phyloP scores from a whole-genome alignment of 2,329 filamentous ascomycete genomes.

The Verticillium zaregamsianum region DNA sequence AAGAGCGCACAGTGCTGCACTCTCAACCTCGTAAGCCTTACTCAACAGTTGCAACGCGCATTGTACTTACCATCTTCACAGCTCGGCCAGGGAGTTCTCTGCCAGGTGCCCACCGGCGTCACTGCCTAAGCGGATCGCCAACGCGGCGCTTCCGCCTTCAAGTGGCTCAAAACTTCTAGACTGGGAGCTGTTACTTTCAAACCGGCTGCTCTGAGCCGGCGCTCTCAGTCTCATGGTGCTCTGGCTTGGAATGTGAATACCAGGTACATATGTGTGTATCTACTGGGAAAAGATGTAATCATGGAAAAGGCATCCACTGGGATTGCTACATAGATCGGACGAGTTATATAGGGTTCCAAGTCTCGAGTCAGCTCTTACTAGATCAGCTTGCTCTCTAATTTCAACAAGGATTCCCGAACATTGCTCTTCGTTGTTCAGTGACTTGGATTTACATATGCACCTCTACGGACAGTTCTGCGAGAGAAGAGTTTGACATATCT shows the following conservation, averaged over 20 bases:
- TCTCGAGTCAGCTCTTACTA: background rate
- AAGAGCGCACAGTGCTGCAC: constrained; percentile 56
- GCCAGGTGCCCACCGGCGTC: constrained; percentile 26
- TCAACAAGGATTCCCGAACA: background rate
- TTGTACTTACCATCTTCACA: background rate
- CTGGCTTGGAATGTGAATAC: background rate
- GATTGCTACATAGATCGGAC: background rate
- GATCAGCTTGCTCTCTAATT: background rate
- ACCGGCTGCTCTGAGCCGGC: background rate
- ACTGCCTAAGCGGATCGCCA: constrained; percentile 14
- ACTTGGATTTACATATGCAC: too few species aligned
- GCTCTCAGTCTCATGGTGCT: background rate
- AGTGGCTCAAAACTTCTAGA: too few species aligned
- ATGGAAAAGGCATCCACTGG: background rate
- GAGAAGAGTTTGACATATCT: too few species aligned
- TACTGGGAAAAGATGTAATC: background rate
- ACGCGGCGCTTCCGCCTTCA: too few species aligned
- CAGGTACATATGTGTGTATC: background rate
- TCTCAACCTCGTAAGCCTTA: constrained; percentile 35
- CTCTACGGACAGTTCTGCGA: too few species aligned
- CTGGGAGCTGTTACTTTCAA: background rate
- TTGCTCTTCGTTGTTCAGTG: background rate
- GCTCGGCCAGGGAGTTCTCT: constrained; percentile 30
- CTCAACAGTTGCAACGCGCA: background rate
- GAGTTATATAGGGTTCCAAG: background rate